phyloP scores from a whole-genome alignment of 768 basidiomycete genomes.

The Wakefieldia striispora region DNA sequence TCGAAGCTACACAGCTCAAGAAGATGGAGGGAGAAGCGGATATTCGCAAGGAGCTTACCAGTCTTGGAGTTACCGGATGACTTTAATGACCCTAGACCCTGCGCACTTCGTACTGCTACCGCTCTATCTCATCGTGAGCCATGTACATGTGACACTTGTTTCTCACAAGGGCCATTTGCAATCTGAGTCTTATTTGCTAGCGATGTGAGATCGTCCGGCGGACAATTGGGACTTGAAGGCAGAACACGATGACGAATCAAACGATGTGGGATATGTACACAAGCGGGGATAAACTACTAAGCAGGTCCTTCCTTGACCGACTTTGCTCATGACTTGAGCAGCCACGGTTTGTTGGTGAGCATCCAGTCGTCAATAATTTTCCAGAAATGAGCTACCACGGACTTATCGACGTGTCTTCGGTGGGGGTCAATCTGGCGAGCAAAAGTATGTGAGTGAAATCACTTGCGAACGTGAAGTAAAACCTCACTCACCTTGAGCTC shows the following conservation, averaged over 20 bases:
- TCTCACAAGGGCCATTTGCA: no score
- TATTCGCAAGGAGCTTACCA: conserved; percentile 75
- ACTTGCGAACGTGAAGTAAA: conserved; percentile 1
- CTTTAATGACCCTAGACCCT: not conserved
- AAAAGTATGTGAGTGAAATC: not conserved
- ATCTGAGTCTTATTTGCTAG: no score
- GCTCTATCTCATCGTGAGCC: not conserved
- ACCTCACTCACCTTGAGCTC: conserved; percentile 83
- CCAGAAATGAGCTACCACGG: conserved; percentile 96
- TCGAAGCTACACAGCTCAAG: conserved; percentile 94
- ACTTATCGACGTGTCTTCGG: conserved; percentile 90
- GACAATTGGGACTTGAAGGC: no score
- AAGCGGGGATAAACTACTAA: not conserved
- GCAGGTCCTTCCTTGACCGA: no score
- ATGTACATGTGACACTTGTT: conserved; percentile 18
- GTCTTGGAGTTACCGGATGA: conserved; percentile 28
- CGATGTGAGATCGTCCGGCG: no score
- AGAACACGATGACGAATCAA: no score
- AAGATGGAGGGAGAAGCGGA: conserved; percentile 93
- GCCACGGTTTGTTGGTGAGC: conserved; percentile 71
- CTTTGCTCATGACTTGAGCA: conserved; percentile 46
- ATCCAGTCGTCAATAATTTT: conserved; percentile 88
- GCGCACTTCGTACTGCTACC: not conserved
- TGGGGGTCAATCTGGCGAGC: conserved; percentile 79
- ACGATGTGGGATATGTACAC: conserved; percentile 8